These are phyloP conservation scores for Wickerhamomyces sydowiorum DNA, from an alignment of 805 yeast genomes.

Conservation along the genomic window DNA sequence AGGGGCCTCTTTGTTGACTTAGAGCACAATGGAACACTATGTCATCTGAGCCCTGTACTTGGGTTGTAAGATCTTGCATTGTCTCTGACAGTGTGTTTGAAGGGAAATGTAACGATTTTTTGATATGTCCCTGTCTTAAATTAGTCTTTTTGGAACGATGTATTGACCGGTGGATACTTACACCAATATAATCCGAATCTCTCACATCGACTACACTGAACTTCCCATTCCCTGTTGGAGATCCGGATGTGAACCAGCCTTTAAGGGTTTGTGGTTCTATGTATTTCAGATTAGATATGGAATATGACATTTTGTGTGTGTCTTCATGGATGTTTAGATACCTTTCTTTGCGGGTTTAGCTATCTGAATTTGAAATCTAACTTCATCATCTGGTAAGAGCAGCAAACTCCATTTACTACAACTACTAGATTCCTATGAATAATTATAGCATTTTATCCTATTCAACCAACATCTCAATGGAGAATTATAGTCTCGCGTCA, in stretches of 20 bases:
- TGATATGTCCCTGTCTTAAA: constrained; percentile 54
- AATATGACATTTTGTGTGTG: constrained; percentile 14
- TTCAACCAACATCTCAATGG: no score
- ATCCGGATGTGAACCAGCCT: constrained; percentile 37
- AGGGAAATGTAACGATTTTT: constrained; percentile 51
- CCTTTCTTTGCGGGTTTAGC: not conserved
- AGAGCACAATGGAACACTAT: constrained; percentile 88
- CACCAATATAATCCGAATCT: constrained; percentile 77
- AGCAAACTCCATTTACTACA: no score
- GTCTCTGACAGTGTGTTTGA: constrained; percentile 32
- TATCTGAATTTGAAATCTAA: not conserved
- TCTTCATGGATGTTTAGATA: not conserved
- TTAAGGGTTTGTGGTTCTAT: constrained; percentile 39
- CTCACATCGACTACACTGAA: constrained; percentile 76
- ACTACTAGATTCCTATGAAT: no score
- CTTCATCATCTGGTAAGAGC: not conserved
- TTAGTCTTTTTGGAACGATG: no score
- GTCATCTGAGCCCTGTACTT: constrained; percentile 28
- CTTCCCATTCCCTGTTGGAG: constrained; percentile 31
- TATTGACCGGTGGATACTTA: no score
- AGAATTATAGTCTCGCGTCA: constrained; percentile 8
- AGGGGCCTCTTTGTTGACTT: constrained; percentile 90
- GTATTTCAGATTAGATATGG: constrained; percentile 39
- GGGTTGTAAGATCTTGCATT: constrained; percentile 21
- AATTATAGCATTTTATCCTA: no score